Percentiles rank a stretch among this genome's conserved stretches.
These are phyloP conservation scores for Casuarina cunninghamiana DNA, from an alignment of 306 rosid species.

Conservation along the genomic window DNA sequence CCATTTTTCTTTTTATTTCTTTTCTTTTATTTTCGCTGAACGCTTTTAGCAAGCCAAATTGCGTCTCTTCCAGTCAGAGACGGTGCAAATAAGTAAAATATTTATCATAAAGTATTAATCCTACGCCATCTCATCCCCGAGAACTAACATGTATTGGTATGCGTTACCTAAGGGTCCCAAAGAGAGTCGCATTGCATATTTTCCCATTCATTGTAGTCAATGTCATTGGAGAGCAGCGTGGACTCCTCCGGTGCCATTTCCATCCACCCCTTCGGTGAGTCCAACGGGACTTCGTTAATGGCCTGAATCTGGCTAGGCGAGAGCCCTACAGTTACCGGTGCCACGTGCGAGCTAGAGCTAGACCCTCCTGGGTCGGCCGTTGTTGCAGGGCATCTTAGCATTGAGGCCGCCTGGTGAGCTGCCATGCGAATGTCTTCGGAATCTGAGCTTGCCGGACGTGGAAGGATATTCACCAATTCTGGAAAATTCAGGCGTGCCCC, in stretches of 20 bases:
- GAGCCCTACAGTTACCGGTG: conserved; percentile 43
- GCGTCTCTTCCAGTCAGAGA: background rate
- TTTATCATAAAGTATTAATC: background rate
- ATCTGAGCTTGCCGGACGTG: conserved; percentile 58
- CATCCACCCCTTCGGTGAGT: conserved; percentile 52
- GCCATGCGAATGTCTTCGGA: conserved; percentile 78
- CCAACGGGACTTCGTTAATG: conserved; percentile 54
- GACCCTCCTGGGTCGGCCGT: background rate
- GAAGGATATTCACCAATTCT: conserved; percentile 50
- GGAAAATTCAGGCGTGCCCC: conserved; percentile 76
- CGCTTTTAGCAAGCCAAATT: background rate
- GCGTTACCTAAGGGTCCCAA: conserved; percentile 47
- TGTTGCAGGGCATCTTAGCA: conserved; percentile 20
- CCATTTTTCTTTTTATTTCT: background rate
- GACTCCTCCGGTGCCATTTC: conserved; percentile 40
- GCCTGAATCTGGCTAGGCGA: conserved; percentile 56
- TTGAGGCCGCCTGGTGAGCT: conserved; percentile 75
- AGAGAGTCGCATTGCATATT: conserved; percentile 37
- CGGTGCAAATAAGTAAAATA: background rate
- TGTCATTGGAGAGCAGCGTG: conserved; percentile 30
- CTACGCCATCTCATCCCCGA: background rate
- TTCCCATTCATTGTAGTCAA: conserved; percentile 43
- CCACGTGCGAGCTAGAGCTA: conserved; percentile 3
- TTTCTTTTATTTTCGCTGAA: background rate
- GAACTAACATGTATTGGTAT: background rate